Base-by-base conservation (phyloP, 805 yeast species). In the Suhomyces faveliae region DNA sequence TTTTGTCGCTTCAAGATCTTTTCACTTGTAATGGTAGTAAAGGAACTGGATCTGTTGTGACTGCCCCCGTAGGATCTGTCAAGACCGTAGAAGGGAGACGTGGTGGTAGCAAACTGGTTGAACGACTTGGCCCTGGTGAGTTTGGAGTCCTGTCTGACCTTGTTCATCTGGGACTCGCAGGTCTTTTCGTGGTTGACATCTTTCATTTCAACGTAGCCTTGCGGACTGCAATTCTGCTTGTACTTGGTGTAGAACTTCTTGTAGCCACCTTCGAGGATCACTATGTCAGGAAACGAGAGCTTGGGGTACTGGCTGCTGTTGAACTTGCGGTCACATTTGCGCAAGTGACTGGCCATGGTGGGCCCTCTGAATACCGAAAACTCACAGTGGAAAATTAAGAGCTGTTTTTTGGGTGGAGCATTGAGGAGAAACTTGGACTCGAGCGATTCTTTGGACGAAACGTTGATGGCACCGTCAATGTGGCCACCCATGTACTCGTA, bases 401-500 rank as follows among this genome's bases (percentile, higher is more conserved):
- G 69, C 17, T 73, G 74, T 15, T 71, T 74, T 35, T 56, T 60
- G 41, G 39, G 40, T 15, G 7, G 11, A 24, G 15, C 20, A 3
- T n/a, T 9, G 22, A 8, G 12, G 29, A 47, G 40, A 19, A 51
- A 56, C 54, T 19, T 43, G 40, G 74, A 68, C 58, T 89, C 96
- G 38, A 92, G 70, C 42, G 81, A 85, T 47, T 78, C 79, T 55
- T 85, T 84, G 30, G 85, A 78, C 35, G 87, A 81, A 24, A 90
- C 74, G 63, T 92, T 94, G 46, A 87, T 57, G 6, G 98, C 96
- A 41, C 86, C 84, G 41, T 76, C 79, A 41, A 94, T 89, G 66
- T 94, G 99, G 23, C 99, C 99, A 25, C 98, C 98, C 35, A 80
- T 74, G 64, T 73, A 94, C 67, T 94, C 99, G 70, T 92, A 92